Evolutionary conservation across 495 filamentous ascomycete species (phyloP).

Genomic region (Darksidea phi): DNA sequence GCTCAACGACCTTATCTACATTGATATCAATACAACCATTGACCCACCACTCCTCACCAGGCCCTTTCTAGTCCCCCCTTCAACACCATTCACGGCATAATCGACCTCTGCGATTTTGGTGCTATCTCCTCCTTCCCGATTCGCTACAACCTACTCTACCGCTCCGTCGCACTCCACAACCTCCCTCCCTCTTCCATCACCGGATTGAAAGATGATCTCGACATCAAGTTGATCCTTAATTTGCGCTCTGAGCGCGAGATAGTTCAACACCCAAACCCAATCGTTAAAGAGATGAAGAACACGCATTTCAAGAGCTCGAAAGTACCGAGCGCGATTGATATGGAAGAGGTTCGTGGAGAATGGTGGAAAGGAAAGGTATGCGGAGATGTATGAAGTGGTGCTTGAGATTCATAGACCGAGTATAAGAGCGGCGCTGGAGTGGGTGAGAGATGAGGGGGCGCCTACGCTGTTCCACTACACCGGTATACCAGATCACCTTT

Average conservation of each 20-base stretch:
- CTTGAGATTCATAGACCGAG: slow-evolving; percentile 48
- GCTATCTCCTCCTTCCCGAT: slow-evolving; percentile 50
- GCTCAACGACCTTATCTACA: slow-evolving; percentile 12
- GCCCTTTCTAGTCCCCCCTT: slow-evolving; percentile 49
- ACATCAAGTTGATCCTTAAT: slow-evolving; percentile 64
- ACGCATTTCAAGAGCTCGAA: background rate
- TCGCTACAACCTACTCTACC: slow-evolving; percentile 53
- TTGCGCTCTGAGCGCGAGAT: slow-evolving; percentile 59
- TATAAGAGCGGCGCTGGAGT: slow-evolving; percentile 44
- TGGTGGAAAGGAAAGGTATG: slow-evolving; percentile 17
- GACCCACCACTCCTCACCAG: background rate
- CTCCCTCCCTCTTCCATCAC: slow-evolving; percentile 53
- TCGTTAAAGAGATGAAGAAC: slow-evolving; percentile 41
- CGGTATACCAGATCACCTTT: background rate
- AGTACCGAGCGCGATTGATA: slow-evolving; percentile 5
- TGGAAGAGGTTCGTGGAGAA: slow-evolving; percentile 17
- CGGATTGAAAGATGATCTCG: slow-evolving; percentile 51
- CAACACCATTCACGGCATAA: slow-evolving; percentile 51
- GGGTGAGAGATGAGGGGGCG: slow-evolving; percentile 46
- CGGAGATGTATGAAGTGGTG: slow-evolving; percentile 29
- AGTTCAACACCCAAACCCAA: slow-evolving; percentile 38
- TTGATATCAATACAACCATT: slow-evolving; percentile 13
- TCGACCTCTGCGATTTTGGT: slow-evolving; percentile 62
- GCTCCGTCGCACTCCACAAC: slow-evolving; percentile 57
- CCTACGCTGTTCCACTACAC: slow-evolving; percentile 60